Conservation (phyloP, 73 alveolate species). For the Paramecium sonneborni region DNA sequence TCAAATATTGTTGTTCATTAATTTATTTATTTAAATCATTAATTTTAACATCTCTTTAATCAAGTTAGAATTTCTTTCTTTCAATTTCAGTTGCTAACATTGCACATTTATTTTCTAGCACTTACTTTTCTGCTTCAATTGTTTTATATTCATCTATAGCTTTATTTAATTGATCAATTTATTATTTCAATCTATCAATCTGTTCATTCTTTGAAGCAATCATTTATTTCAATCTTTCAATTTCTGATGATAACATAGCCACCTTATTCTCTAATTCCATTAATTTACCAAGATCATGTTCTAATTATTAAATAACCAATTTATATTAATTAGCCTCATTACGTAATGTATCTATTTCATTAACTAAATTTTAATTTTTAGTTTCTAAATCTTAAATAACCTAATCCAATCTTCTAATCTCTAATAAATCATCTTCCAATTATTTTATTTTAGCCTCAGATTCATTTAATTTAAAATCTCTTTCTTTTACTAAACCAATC, state of each 20-base stretch:
- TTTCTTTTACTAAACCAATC: neutral
- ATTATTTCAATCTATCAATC: neutral
- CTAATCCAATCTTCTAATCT: neutral
- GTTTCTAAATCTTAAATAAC: neutral
- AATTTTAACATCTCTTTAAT: constrained; percentile 12
- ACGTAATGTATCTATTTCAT: constrained; percentile 20
- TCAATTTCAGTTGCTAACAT: constrained; percentile 55
- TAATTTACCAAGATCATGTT: constrained; percentile 46
- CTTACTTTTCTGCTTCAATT: constrained; percentile 44
- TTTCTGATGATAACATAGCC: constrained; percentile 40
- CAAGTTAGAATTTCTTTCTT: constrained; percentile 1
- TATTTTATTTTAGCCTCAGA: neutral
- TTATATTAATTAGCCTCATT: constrained; percentile 35
- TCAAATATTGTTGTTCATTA: neutral
- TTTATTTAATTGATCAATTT: neutral
- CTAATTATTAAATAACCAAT: constrained; percentile 24
- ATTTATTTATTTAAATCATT: neutral
- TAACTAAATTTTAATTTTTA: neutral
- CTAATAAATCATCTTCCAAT: neutral
- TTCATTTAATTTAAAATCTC: neutral
- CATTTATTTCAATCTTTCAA: constrained; percentile 25
- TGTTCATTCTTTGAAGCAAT: neutral
- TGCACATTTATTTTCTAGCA: constrained; percentile 31
- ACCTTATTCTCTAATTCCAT: constrained; percentile 36
- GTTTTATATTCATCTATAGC: constrained; percentile 31